Evolutionary conservation across 1,284 basidiomycete genomes (phyloP).

Genomic region (Ceratobasidium sp.): DNA sequence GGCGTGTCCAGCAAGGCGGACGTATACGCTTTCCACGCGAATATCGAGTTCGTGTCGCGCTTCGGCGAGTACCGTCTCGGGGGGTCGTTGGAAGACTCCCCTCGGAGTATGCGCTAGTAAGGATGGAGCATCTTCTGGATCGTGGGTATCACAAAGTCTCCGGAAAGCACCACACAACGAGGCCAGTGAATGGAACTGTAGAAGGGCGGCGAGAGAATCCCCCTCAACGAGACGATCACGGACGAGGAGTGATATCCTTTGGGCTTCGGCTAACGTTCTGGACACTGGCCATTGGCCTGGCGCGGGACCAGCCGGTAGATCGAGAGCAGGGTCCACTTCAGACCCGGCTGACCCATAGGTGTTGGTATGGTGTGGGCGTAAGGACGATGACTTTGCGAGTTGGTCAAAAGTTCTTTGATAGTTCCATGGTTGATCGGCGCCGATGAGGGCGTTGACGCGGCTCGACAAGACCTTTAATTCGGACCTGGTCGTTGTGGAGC

Average conservation of each 20-base stretch:
- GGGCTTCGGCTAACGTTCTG: constrained; percentile 39
- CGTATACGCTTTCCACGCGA: constrained; percentile 45
- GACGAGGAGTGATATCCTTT: constrained; percentile 36
- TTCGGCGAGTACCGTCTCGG: constrained; percentile 39
- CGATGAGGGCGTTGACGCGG: constrained; percentile 25
- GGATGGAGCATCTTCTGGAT: constrained; percentile 38
- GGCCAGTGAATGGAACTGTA: constrained; percentile 41
- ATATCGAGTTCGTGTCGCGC: constrained; percentile 39
- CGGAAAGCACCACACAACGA: constrained; percentile 41
- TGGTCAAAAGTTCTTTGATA: constrained; percentile 35
- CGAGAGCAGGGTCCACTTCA: constrained; percentile 40
- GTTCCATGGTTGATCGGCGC: constrained; percentile 25
- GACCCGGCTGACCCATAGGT: constrained; percentile 25
- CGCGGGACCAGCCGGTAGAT: constrained; percentile 37
- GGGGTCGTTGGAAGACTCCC: constrained; percentile 23
- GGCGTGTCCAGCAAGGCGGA: constrained; percentile 43
- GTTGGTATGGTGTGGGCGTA: constrained; percentile 34
- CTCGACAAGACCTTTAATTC: constrained; percentile 18
- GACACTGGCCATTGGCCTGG: constrained; percentile 39
- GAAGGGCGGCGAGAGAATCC: constrained; percentile 34
- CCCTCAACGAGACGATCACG: constrained; percentile 42
- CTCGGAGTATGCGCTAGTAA: constrained; percentile 14
- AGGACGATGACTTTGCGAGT: constrained; percentile 32
- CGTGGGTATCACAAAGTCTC: constrained; percentile 26
- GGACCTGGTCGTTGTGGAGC: constrained; percentile 1